Conservation (phyloP, 2,329 filamentous ascomycete genomes). For the Botryotinia calthae region DNA sequence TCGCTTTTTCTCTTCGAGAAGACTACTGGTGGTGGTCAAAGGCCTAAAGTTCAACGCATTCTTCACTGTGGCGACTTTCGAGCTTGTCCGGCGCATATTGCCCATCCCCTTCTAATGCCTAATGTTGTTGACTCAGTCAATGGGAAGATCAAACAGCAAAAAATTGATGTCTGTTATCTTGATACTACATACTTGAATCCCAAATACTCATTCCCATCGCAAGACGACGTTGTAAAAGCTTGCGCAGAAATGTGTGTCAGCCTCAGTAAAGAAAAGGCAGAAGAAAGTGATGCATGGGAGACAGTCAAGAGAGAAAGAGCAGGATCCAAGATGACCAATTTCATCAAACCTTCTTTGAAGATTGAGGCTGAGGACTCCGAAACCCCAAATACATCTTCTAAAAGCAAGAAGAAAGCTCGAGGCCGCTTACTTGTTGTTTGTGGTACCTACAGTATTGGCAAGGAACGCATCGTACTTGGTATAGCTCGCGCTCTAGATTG, state of each 20-base stretch:
- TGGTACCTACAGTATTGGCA: constrained; percentile 96
- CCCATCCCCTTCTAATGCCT: constrained; percentile 77
- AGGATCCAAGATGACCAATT: constrained; percentile 60
- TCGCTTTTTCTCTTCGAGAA: constrained; percentile 94
- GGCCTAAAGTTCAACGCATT: constrained; percentile 68
- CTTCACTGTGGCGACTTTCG: constrained; percentile 96
- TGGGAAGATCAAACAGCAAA: constrained; percentile 74
- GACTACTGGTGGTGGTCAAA: constrained; percentile 57
- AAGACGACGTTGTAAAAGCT: constrained; percentile 81
- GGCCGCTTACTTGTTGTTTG: constrained; percentile 85
- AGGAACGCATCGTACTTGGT: constrained; percentile 90
- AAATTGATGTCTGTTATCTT: constrained; percentile 92
- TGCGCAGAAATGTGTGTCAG: constrained; percentile 86
- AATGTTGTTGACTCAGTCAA: constrained; percentile 67
- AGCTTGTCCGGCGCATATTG: constrained; percentile 79
- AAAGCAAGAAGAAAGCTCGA: constrained; percentile 41
- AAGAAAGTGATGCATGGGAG: constrained; percentile 56
- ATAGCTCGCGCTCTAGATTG: constrained; percentile 82
- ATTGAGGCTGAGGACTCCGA: constrained; percentile 31
- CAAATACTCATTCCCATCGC: constrained; percentile 88
- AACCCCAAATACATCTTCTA: constrained; percentile 26
- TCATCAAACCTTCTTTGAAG: constrained; percentile 46
- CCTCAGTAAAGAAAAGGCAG: constrained; percentile 63
- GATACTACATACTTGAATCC: constrained; percentile 97
- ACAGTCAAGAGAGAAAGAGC: constrained; percentile 53